A percentile compares a stretch with the other conserved stretches of the same genome.
Conservation (phyloP, 164 flowering plant species). For the Umbellularia californica region DNA sequence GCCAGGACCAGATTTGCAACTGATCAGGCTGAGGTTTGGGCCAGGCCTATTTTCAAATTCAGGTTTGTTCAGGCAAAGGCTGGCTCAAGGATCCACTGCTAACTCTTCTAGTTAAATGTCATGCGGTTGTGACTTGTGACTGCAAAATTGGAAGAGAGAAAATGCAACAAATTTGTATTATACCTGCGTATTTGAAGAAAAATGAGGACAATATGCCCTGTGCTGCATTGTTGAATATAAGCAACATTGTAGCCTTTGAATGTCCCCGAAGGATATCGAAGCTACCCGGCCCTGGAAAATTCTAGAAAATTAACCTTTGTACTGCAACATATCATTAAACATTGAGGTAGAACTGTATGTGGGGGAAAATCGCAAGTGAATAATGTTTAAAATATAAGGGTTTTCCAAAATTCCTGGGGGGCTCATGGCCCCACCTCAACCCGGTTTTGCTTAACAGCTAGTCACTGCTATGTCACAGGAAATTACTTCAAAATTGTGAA, state of each 20-base stretch:
- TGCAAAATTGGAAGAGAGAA: neutral
- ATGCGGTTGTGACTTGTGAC: neutral
- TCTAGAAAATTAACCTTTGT: neutral
- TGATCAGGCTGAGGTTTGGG: no score
- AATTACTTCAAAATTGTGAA: no score
- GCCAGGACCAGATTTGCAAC: no score
- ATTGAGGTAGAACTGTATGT: neutral
- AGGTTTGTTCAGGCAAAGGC: neutral
- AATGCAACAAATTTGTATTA: neutral
- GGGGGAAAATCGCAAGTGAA: neutral
- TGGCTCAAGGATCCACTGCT: neutral
- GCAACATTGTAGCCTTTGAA: constrained; percentile 86
- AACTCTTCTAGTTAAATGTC: neutral
- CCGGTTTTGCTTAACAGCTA: neutral
- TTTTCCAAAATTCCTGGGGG: no score
- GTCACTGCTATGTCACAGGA: no score
- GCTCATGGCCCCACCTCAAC: no score
- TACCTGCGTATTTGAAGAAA: constrained; percentile 99
- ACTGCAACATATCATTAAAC: neutral
- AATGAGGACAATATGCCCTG: constrained; percentile 96
- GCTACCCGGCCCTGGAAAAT: constrained; percentile 66
- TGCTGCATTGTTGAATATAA: constrained; percentile 92
- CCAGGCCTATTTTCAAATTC: no score
- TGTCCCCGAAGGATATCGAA: constrained; percentile 88
- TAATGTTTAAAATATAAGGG: neutral